These are phyloP conservation scores for Eucalyptus curtisii DNA, from an alignment of 345 rosid genomes.

Conservation along the genomic window DNA sequence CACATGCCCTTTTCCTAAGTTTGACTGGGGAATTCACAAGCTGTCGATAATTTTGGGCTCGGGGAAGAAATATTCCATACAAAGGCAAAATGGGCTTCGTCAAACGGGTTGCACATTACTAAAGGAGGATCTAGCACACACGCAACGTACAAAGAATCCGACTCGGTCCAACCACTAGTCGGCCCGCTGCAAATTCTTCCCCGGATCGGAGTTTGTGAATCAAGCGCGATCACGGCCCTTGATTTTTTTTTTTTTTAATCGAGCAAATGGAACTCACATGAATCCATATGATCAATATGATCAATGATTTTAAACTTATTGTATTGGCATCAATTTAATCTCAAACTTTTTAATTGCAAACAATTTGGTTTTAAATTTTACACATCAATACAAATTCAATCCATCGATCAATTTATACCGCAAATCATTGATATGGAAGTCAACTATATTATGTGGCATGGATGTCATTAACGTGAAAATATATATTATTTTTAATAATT, in stretches of 20 bases:
- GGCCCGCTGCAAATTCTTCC: background rate
- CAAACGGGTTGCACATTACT: background rate
- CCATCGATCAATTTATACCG: too few species aligned
- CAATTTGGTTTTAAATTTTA: too few species aligned
- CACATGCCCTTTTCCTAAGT: background rate
- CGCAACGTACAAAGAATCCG: background rate
- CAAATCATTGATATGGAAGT: too few species aligned
- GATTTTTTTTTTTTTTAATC: background rate
- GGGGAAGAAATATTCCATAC: background rate
- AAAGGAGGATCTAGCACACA: background rate
- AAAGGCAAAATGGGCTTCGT: background rate
- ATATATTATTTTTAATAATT: too few species aligned
- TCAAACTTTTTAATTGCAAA: too few species aligned
- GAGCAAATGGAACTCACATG: background rate
- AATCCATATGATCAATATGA: background rate
- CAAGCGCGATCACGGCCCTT: background rate
- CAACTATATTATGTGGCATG: too few species aligned
- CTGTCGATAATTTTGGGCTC: background rate
- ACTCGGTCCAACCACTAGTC: background rate
- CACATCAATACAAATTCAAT: background rate
- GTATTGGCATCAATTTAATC: rapidly evolving
- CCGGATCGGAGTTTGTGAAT: background rate
- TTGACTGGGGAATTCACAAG: background rate
- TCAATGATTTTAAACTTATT: too few species aligned
- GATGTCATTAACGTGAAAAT: too few species aligned